Conservation (phyloP, 139 green algal species). For the Astrephomene gubernaculifera region DNA sequence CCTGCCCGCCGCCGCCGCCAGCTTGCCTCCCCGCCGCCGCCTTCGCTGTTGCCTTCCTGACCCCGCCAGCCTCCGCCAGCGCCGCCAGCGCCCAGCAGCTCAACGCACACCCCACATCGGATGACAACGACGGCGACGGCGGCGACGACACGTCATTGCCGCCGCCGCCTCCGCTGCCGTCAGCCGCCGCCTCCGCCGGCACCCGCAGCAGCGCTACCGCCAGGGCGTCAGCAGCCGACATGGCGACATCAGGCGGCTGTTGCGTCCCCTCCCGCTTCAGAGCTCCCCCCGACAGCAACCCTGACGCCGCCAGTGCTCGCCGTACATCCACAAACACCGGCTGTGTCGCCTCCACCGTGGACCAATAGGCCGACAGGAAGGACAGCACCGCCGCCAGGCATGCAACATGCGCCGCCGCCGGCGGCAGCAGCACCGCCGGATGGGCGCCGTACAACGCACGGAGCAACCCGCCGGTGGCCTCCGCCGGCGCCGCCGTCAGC, state of each 20-base stretch:
- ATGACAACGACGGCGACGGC: not conserved
- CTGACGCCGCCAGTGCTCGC: not conserved
- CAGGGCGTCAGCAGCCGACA: not conserved
- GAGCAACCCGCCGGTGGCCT: constrained; percentile 2
- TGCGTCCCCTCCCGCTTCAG: not conserved
- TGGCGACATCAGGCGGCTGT: not conserved
- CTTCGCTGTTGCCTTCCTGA: not conserved
- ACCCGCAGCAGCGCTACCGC: constrained; percentile 4
- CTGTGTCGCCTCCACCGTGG: not conserved
- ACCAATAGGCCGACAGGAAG: constrained; percentile 62
- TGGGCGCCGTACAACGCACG: not conserved
- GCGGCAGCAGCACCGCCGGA: constrained; percentile 46
- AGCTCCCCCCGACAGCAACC: not conserved
- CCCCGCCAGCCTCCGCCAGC: not conserved
- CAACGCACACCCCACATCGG: not conserved
- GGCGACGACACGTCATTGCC: not conserved
- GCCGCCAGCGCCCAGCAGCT: constrained; percentile 9
- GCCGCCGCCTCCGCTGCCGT: constrained; percentile 12
- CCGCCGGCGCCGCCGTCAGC: not conserved
- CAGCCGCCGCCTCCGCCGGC: not conserved
- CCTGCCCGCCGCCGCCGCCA: too few relatives aligned
- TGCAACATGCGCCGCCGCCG: constrained; percentile 7
- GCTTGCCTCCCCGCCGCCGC: not conserved
- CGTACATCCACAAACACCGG: constrained; percentile 16
- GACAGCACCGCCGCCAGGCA: constrained; percentile 50